Conservation (phyloP, 495 filamentous ascomycete genomes). For the Hypoxylon fuscum region DNA sequence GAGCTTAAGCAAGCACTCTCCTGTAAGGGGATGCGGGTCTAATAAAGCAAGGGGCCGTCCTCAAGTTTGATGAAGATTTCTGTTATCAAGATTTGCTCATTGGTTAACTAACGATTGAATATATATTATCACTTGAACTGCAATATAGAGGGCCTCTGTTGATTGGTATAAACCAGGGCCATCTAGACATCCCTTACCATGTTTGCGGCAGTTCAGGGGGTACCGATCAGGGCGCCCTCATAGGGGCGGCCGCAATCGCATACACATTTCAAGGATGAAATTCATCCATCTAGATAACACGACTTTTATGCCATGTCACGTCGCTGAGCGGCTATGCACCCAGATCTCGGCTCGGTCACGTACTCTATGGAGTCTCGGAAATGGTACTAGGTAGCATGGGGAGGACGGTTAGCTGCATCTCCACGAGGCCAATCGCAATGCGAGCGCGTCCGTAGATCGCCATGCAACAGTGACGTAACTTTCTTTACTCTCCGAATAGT, state of each 20-base stretch:
- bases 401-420: constrained; percentile 26
- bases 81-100: too few species aligned
- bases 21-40: not conserved
- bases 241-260: constrained; percentile 18
- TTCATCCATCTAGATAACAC: constrained; percentile 3
- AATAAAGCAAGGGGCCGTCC: too few species aligned
- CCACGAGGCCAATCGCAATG: constrained; percentile 19
- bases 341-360: constrained; percentile 1
- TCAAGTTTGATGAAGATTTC: too few species aligned
- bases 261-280: not conserved
- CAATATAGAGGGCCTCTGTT: too few species aligned
- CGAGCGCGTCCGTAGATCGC: not conserved
- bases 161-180: too few species aligned
- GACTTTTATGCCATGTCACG: constrained; percentile 6
- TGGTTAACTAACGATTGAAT: too few species aligned
- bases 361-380: constrained; percentile 20
- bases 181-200: too few species aligned
- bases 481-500: constrained; percentile 27
- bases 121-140: too few species aligned
- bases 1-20: not conserved
- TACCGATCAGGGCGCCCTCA: not conserved
- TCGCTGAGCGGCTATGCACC: constrained; percentile 1
- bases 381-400: constrained; percentile 9
- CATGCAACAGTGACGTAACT: constrained; percentile 23
- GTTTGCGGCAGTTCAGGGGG: too few species aligned